Percentiles rank a stretch among this genome's conserved stretches.
Conservation (phyloP, 1,139 yeast genomes). For the Yamadazyma kanchanaburiensis region DNA sequence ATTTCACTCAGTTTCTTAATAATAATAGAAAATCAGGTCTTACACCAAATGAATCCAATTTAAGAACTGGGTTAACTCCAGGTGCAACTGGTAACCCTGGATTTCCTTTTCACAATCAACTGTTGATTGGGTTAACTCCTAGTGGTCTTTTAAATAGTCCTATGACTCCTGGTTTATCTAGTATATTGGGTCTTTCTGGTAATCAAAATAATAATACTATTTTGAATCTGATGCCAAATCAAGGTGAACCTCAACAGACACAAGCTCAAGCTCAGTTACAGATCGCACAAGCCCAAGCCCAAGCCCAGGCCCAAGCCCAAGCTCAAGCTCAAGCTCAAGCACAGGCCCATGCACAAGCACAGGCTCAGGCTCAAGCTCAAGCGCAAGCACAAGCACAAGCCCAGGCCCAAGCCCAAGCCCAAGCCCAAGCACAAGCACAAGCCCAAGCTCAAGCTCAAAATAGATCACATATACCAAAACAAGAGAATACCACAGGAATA, state of each 20-base stretch:
- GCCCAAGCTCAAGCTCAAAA: constrained; percentile 4
- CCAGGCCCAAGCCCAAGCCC: constrained; percentile 3
- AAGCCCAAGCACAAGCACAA: constrained; percentile 2
- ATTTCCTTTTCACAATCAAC: constrained; percentile 28
- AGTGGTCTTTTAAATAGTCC: constrained; percentile 39
- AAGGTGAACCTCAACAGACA: constrained; percentile 4
- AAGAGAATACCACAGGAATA: background rate
- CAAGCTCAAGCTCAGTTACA: constrained; percentile 6
- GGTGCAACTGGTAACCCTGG: constrained; percentile 14
- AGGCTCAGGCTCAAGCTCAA: constrained; percentile 3
- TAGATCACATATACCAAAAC: constrained; percentile 1
- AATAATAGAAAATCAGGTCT: constrained; percentile 52
- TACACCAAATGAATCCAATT: constrained; percentile 66
- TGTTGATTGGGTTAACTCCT: constrained; percentile 39
- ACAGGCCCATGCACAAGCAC: constrained; percentile 5
- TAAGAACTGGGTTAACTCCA: constrained; percentile 69
- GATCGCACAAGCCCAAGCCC: constrained; percentile 2
- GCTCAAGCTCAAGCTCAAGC: constrained; percentile 6
- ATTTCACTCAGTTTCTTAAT: constrained; percentile 24
- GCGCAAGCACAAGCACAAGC: constrained; percentile 3
- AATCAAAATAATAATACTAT: constrained; percentile 1
- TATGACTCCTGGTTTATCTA: constrained; percentile 47
- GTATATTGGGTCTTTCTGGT: constrained; percentile 29
- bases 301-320: constrained; percentile 5
- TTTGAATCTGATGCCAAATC: constrained; percentile 1